These are phyloP conservation scores for Talaromyces sp. DNA, from an alignment of 2,329 filamentous ascomycete genomes.

Conservation along the genomic window DNA sequence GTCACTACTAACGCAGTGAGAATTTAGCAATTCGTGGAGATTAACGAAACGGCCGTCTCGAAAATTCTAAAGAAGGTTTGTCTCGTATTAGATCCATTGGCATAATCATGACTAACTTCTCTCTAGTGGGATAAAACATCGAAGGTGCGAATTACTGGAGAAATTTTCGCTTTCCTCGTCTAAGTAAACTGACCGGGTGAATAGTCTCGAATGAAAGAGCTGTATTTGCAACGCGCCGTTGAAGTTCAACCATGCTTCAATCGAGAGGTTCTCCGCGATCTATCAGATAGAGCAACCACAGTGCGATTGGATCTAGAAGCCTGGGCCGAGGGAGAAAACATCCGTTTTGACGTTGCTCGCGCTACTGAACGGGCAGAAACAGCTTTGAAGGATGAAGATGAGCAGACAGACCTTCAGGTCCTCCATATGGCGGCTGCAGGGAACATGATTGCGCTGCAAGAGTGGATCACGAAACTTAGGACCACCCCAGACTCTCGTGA, in stretches of 20 bases:
- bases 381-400: slow-evolving; percentile 66
- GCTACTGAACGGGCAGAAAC: slow-evolving; percentile 35
- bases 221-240: slow-evolving; percentile 91
- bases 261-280: slow-evolving; percentile 88
- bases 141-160: slow-evolving; percentile 53
- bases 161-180: slow-evolving; percentile 18
- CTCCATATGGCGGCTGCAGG: slow-evolving; percentile 76
- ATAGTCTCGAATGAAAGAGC: slow-evolving; percentile 89
- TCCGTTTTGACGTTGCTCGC: slow-evolving; percentile 64
- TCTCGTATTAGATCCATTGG: slow-evolving; percentile 8
- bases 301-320: slow-evolving; percentile 89
- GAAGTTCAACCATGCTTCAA: slow-evolving; percentile 99
- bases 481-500: slow-evolving; percentile 61
- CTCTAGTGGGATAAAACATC: slow-evolving; percentile 93
- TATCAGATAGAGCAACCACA: slow-evolving; percentile 96
- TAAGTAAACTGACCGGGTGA: not conserved
- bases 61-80: slow-evolving; percentile 93
- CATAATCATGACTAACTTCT: slow-evolving; percentile 4
- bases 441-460: slow-evolving; percentile 69
- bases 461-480: slow-evolving; percentile 70
- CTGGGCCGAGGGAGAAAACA: slow-evolving; percentile 93
- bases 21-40: slow-evolving; percentile 84
- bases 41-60: slow-evolving; percentile 95
- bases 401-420: slow-evolving; percentile 82
- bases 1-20: slow-evolving; percentile 4